Percentiles rank a stretch among this genome's conserved stretches.
Conservation (phyloP, 768 basidiomycete genomes). For the Brasilioporus rufonigricans region DNA sequence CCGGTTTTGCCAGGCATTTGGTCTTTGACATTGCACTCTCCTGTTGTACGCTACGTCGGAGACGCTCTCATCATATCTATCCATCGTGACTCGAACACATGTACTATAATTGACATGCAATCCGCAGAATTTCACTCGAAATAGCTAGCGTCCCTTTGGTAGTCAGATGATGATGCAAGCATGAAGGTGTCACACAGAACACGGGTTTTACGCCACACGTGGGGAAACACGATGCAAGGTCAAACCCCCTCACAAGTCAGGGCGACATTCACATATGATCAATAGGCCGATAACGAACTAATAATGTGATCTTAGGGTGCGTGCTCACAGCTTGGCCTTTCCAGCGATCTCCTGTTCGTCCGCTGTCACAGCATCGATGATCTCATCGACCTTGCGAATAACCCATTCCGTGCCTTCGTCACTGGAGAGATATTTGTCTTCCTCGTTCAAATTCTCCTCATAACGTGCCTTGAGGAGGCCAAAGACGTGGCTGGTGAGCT, state of each 20-base stretch:
- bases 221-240: slow-evolving; percentile 31
- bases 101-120: slow-evolving; percentile 33
- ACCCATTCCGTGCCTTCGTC: slow-evolving; percentile 92
- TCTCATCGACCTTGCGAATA: slow-evolving; percentile 75
- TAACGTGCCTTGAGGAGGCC: slow-evolving; percentile 84
- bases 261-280: slow-evolving; percentile 26
- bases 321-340: slow-evolving; percentile 61
- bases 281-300: slow-evolving; percentile 30
- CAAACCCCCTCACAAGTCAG: slow-evolving; percentile 17
- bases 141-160: slow-evolving; percentile 18
- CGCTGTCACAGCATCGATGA: slow-evolving; percentile 69
- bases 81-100: slow-evolving; percentile 29
- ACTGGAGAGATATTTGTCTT: slow-evolving; percentile 77
- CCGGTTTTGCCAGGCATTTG: slow-evolving; percentile 63
- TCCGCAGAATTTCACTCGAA: slow-evolving; percentile 23
- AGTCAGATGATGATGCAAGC: slow-evolving; percentile 15
- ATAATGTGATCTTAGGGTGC: slow-evolving; percentile 21
- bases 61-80: slow-evolving; percentile 29
- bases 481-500: slow-evolving; percentile 85
- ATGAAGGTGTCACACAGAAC: slow-evolving; percentile 24
- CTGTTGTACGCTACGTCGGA: slow-evolving; percentile 28
- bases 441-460: slow-evolving; percentile 55
- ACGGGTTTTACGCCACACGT: slow-evolving; percentile 33
- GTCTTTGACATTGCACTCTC: slow-evolving; percentile 35
- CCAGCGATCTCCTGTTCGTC: slow-evolving; percentile 37